These are phyloP conservation scores for Lachnum nothofagi DNA, from an alignment of 2,329 filamentous ascomycete species.

Conservation along the genomic window DNA sequence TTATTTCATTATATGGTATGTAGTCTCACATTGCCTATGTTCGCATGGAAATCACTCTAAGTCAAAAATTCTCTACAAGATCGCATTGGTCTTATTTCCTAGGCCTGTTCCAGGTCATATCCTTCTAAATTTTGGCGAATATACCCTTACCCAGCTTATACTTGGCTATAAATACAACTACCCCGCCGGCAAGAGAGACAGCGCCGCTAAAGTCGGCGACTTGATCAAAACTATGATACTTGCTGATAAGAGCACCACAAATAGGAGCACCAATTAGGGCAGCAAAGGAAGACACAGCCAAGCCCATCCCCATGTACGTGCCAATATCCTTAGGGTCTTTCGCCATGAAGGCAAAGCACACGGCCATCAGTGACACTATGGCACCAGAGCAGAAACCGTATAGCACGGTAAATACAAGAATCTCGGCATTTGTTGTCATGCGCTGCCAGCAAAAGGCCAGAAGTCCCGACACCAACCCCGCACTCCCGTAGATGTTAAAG, in stretches of 20 bases:
- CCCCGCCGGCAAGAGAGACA: constrained; percentile 20
- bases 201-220: constrained; percentile 25
- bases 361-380: constrained; percentile 29
- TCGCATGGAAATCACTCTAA: no score
- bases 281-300: constrained; percentile 57
- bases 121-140: no score
- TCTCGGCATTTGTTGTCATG: no score
- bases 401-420: constrained; percentile 25
- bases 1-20: no score
- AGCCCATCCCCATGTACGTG: constrained; percentile 61
- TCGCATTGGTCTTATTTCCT: no score
- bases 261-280: constrained; percentile 64
- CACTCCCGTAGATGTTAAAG: constrained; percentile 29
- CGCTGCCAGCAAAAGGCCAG: constrained; percentile 32
- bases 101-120: no score
- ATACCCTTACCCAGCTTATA: no score
- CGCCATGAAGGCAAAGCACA: constrained; percentile 34
- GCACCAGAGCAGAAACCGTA: constrained; percentile 33
- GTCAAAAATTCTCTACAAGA: no score
- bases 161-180: not conserved
- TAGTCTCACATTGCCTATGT: no score
- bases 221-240: constrained; percentile 40
- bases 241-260: constrained; percentile 54
- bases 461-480: constrained; percentile 27
- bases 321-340: constrained; percentile 65